phyloP scores from a whole-genome alignment of 306 rosid species.

The Dryas alaskensis region DNA sequence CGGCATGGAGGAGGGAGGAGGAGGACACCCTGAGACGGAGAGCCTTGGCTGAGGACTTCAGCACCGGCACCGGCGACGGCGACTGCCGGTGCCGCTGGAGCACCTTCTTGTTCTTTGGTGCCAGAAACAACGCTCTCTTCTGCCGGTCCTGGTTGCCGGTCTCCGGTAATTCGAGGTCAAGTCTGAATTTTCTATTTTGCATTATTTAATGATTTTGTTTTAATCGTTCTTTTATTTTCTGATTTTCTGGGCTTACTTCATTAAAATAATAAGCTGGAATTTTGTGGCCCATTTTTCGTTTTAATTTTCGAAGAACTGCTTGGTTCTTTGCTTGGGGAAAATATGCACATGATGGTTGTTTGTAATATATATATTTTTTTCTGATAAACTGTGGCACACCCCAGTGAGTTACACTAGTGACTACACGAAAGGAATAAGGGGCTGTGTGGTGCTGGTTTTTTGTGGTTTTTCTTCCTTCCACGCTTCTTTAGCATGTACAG shows the following conservation, averaged over 20 bases:
- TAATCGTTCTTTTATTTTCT: neutral
- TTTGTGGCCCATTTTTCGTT: no score
- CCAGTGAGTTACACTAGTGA: neutral
- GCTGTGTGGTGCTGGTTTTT: neutral
- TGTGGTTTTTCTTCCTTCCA: neutral
- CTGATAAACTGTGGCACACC: neutral
- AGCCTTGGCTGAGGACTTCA: slow-evolving; percentile 66
- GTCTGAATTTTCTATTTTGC: neutral
- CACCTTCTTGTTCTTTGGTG: slow-evolving; percentile 68
- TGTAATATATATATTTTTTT: neutral
- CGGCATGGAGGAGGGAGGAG: slow-evolving; percentile 67
- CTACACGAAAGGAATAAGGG: neutral
- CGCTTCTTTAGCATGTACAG: slow-evolving; percentile 11
- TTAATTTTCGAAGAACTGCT: no score
- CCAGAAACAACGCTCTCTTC: slow-evolving; percentile 61
- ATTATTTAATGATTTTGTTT: neutral
- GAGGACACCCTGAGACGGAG: slow-evolving; percentile 78
- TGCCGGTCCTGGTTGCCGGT: slow-evolving; percentile 85
- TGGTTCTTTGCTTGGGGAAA: neutral
- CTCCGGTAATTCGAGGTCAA: slow-evolving; percentile 61
- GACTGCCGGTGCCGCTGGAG: slow-evolving; percentile 48
- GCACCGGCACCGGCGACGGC: slow-evolving; percentile 29
- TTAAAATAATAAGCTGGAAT: no score
- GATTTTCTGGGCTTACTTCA: neutral
- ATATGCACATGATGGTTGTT: no score